These are phyloP conservation scores for Dioscorea cayenensis DNA, from an alignment of 116 monocot species.

Conservation along the genomic window DNA sequence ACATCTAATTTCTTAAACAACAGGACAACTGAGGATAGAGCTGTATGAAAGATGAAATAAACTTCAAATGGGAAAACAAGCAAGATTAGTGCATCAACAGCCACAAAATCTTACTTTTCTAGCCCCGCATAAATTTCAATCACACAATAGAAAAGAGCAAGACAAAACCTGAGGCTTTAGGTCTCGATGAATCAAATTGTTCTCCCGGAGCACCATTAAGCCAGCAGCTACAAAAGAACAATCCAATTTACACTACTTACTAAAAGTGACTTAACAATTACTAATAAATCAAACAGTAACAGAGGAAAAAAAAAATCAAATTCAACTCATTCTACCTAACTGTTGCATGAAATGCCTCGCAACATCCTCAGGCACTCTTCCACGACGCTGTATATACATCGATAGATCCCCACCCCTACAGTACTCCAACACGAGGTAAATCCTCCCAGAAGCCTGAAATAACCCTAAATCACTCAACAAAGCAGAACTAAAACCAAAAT, in stretches of 20 bases:
- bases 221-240: constrained; percentile 63
- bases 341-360: constrained; percentile 95
- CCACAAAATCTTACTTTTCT: neutral
- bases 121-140: neutral
- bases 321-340: constrained; percentile 45
- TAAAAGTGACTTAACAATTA: too few relatives aligned
- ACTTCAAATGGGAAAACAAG: too few relatives aligned
- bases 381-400: constrained; percentile 61
- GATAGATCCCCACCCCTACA: constrained; percentile 92
- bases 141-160: neutral
- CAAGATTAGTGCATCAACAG: too few relatives aligned
- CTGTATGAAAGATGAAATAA: too few relatives aligned
- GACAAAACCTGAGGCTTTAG: constrained; percentile 87
- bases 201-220: constrained; percentile 82
- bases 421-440: constrained; percentile 82
- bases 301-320: neutral
- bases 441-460: constrained; percentile 49
- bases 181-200: constrained; percentile 91
- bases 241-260: neutral
- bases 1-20: too few relatives aligned
- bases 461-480: neutral
- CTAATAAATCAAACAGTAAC: constrained; percentile 3
- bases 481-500: neutral
- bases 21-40: too few relatives aligned
- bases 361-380: constrained; percentile 66